A percentile compares a stretch with the other conserved stretches of the same genome.
These are phyloP conservation scores for Petasospora fabianii DNA, from an alignment of 1,139 yeast species.

Conservation along the genomic window DNA sequence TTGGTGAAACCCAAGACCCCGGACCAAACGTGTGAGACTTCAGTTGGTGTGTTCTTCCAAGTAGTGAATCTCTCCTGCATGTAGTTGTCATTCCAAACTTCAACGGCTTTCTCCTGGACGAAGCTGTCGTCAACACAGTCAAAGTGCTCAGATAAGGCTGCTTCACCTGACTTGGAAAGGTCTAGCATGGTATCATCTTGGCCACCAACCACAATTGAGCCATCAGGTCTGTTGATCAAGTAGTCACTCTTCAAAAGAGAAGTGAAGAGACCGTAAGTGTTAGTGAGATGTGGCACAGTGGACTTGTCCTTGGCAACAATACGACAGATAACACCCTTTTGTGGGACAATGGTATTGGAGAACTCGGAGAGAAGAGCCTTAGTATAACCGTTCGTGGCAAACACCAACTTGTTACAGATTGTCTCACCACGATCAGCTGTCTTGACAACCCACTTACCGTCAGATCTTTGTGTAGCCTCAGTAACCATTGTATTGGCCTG, in stretches of 20 bases:
- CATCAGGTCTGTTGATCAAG: constrained; percentile 23
- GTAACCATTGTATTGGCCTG: constrained; percentile 39
- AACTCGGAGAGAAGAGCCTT: constrained; percentile 27
- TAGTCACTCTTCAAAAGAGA: constrained; percentile 15
- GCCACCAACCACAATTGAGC: constrained; percentile 24
- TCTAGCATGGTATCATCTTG: constrained; percentile 9
- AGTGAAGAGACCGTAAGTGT: constrained; percentile 21
- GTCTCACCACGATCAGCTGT: constrained; percentile 34
- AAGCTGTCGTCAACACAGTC: constrained; percentile 19
- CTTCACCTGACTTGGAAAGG: constrained; percentile 3
- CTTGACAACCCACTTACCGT: constrained; percentile 27
- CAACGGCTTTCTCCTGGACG: constrained; percentile 8
- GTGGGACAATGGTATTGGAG: constrained; percentile 18
- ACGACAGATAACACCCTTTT: constrained; percentile 18
- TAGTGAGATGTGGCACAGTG: constrained; percentile 21
- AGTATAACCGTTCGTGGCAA: constrained; percentile 42
- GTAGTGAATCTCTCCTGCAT: constrained; percentile 19
- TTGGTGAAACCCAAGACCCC: constrained; percentile 23
- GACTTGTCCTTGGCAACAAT: constrained; percentile 17
- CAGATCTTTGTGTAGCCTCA: constrained; percentile 19
- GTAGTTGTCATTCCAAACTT: constrained; percentile 12
- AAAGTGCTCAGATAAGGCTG: constrained; percentile 10
- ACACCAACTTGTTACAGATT: constrained; percentile 32
- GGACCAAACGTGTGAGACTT: constrained; percentile 17
- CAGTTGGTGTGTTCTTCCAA: constrained; percentile 18